Evolutionary conservation across 2,329 filamentous ascomycete species (phyloP).

Genomic region (Fusarium sp.): DNA sequence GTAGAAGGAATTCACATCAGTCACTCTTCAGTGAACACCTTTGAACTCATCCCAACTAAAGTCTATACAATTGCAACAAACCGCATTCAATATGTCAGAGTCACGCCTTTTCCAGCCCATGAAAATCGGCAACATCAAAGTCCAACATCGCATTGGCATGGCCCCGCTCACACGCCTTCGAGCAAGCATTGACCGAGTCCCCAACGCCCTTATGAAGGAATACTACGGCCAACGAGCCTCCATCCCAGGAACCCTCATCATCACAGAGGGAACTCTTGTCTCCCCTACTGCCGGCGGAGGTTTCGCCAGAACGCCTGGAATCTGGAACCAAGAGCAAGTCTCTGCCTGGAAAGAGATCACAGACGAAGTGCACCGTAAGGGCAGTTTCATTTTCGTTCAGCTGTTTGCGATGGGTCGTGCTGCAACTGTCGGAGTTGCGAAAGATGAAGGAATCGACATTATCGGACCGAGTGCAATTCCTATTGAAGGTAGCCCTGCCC

Average conservation of each 20-base stretch:
- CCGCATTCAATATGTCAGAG: slow-evolving; percentile 2
- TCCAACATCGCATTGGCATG: slow-evolving; percentile 60
- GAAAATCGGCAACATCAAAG: slow-evolving; percentile 50
- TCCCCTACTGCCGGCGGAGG: slow-evolving; percentile 47
- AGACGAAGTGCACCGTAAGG: slow-evolving; percentile 70
- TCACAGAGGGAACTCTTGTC: slow-evolving; percentile 57
- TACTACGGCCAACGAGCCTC: slow-evolving; percentile 58
- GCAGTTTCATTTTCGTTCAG: slow-evolving; percentile 68
- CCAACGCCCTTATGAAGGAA: slow-evolving; percentile 49
- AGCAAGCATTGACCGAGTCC: slow-evolving; percentile 48
- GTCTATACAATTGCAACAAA: rapidly evolving
- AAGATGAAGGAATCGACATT: slow-evolving; percentile 42
- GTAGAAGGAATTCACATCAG: rapidly evolving
- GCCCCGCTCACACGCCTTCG: slow-evolving; percentile 66
- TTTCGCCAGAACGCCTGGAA: slow-evolving; percentile 61
- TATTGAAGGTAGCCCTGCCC: slow-evolving; percentile 56
- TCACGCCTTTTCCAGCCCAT: slow-evolving; percentile 54
- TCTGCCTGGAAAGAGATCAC: slow-evolving; percentile 68
- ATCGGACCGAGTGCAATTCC: slow-evolving; percentile 43
- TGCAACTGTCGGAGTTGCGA: slow-evolving; percentile 47
- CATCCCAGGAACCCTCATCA: slow-evolving; percentile 53
- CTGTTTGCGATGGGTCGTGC: slow-evolving; percentile 69
- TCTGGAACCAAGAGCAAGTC: slow-evolving; percentile 66
- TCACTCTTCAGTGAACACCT: rapidly evolving
- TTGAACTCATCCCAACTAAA: rapidly evolving